phyloP scores from a whole-genome alignment of 805 yeast genomes.

The Yamadazyma insecticola region DNA sequence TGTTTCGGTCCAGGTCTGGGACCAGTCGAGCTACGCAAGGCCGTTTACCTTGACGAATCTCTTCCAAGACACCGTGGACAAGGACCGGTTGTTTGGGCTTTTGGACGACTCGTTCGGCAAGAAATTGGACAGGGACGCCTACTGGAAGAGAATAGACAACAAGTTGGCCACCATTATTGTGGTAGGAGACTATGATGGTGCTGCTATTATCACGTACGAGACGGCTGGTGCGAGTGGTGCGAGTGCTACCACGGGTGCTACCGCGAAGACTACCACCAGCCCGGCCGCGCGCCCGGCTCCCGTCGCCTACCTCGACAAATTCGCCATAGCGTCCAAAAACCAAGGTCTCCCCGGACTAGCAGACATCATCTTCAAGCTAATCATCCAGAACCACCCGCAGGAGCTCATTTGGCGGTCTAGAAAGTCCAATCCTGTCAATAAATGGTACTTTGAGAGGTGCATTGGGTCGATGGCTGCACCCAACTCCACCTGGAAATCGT shows the following conservation, averaged over 20 bases:
- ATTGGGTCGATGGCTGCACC: slow-evolving; percentile 51
- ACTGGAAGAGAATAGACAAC: slow-evolving; percentile 60
- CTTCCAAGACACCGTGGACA: slow-evolving; percentile 43
- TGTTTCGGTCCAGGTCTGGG: slow-evolving; percentile 47
- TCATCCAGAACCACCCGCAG: slow-evolving; percentile 61
- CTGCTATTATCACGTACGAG: slow-evolving; percentile 90
- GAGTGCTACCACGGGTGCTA: too few relatives aligned
- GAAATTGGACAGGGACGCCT: slow-evolving; percentile 59
- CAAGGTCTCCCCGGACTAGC: slow-evolving; percentile 95
- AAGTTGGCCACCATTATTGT: slow-evolving; percentile 72
- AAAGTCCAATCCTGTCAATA: slow-evolving; percentile 82
- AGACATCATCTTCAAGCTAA: slow-evolving; percentile 82
- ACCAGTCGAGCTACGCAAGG: slow-evolving; percentile 18
- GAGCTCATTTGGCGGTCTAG: slow-evolving; percentile 91
- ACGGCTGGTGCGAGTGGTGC: slow-evolving; percentile 12
- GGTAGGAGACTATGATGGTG: slow-evolving; percentile 94
- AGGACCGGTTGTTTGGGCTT: slow-evolving; percentile 52
- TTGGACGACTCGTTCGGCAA: slow-evolving; percentile 79
- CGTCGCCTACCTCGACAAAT: slow-evolving; percentile 88
- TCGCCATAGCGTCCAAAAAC: slow-evolving; percentile 77
- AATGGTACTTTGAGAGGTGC: slow-evolving; percentile 95
- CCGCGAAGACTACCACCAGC: too few relatives aligned
- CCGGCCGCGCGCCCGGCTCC: too few relatives aligned
- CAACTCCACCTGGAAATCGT: slow-evolving; percentile 36
- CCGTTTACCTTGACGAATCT: slow-evolving; percentile 39